Conservation (phyloP, 805 yeast genomes). For the Millerago galiae region DNA sequence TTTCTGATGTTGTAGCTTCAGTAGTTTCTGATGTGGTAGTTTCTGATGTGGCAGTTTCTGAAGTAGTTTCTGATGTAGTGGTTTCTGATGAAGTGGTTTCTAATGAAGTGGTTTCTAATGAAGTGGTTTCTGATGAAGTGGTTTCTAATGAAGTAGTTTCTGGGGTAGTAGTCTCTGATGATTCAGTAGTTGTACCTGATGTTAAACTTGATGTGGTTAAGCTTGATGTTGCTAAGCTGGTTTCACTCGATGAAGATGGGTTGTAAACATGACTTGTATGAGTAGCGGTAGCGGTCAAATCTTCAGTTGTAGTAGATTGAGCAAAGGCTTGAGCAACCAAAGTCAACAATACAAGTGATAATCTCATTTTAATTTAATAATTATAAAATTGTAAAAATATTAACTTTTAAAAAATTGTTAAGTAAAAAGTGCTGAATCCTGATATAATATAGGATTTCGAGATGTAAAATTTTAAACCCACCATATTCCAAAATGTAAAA, state of each 20-base stretch:
- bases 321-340: slow-evolving; percentile 15
- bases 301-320: slow-evolving; percentile 15
- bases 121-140: neutral
- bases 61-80: neutral
- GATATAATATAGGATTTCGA: slow-evolving; percentile 2
- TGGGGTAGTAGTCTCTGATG: neutral
- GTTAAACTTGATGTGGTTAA: neutral
- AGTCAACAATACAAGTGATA: slow-evolving; percentile 7
- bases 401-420: neutral
- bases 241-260: slow-evolving; percentile 1
- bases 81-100: slow-evolving; percentile 1
- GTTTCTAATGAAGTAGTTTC: neutral
- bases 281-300: slow-evolving; percentile 18
- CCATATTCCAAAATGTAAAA: neutral
- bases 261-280: slow-evolving; percentile 9
- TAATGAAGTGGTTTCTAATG: neutral
- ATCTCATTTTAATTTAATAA: slow-evolving; percentile 3
- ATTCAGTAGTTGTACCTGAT: neutral
- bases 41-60: neutral
- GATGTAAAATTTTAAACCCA: neutral
- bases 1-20: neutral
- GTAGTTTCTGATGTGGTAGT: neutral
- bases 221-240: neutral
- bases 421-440: slow-evolving; percentile 3
- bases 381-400: neutral